Percentiles rank a stretch among this genome's conserved stretches.
Conservation (phyloP, 192 early-diverging fungal species). For the Phlyctochytrium bullatum region DNA sequence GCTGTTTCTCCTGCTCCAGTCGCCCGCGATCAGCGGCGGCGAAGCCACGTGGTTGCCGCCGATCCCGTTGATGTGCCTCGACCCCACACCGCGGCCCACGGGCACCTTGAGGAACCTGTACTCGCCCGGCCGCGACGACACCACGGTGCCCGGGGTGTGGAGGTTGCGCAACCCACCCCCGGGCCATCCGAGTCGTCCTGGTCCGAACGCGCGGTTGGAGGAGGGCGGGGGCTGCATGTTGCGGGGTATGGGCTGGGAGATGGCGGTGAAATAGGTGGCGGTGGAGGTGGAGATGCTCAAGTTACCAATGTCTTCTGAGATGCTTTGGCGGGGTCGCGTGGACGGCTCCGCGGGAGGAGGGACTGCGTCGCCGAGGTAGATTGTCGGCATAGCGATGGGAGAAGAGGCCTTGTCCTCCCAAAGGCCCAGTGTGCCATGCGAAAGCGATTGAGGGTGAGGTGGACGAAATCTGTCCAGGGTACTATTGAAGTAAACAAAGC, state of each 20-base stretch:
- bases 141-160: background rate
- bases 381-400: background rate
- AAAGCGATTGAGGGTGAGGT: background rate
- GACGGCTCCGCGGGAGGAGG: background rate
- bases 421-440: background rate
- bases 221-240: background rate
- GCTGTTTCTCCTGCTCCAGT: constrained; percentile 3
- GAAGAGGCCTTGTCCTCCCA: background rate
- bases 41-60: constrained; percentile 3
- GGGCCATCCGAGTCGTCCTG: background rate
- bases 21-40: constrained; percentile 3
- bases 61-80: background rate
- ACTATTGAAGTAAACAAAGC: background rate
- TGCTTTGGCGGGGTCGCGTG: background rate
- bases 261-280: background rate
- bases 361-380: background rate
- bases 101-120: constrained; percentile 4
- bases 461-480: constrained; percentile 1
- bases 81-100: background rate
- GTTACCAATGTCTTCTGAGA: background rate
- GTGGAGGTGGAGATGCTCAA: background rate
- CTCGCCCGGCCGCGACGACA: background rate
- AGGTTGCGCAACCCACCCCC: background rate
- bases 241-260: background rate
- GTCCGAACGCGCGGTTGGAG: background rate